Conservation (phyloP, 1,139 yeast genomes). For the Debaryomyces sp. region DNA sequence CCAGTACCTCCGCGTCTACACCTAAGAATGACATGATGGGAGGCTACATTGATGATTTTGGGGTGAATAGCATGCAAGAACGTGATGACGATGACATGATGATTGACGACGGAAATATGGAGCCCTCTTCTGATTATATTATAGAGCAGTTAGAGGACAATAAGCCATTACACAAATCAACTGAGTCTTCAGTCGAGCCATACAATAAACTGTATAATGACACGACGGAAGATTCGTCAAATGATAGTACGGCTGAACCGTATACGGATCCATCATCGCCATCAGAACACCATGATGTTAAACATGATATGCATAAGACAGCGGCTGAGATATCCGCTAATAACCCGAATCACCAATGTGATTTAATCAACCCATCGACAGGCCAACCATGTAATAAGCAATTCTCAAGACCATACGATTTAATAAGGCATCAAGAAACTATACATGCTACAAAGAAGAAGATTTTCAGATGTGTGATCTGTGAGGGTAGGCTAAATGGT, state of each 20-base stretch:
- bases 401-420: slow-evolving; percentile 51
- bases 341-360: slow-evolving; percentile 46
- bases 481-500: slow-evolving; percentile 51
- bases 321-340: slow-evolving; percentile 28
- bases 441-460: slow-evolving; percentile 53
- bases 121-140: slow-evolving; percentile 4
- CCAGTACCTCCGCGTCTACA: slow-evolving; percentile 5
- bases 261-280: slow-evolving; percentile 4
- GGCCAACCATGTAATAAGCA: slow-evolving; percentile 48
- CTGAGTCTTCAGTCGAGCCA: slow-evolving; percentile 2
- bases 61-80: slow-evolving; percentile 7
- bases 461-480: slow-evolving; percentile 51
- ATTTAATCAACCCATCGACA: slow-evolving; percentile 59
- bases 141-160: slow-evolving; percentile 2
- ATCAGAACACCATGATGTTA: not conserved
- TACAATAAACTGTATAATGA: not conserved
- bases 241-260: slow-evolving; percentile 1
- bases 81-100: slow-evolving; percentile 14
- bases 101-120: slow-evolving; percentile 10
- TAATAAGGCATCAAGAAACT: slow-evolving; percentile 53
- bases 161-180: slow-evolving; percentile 4
- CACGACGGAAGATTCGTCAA: not conserved
- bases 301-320: slow-evolving; percentile 13
- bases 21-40: slow-evolving; percentile 10
- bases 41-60: slow-evolving; percentile 13